phyloP scores from a whole-genome alignment of 2,329 filamentous ascomycete genomes.

The Biscogniauxia sp. region DNA sequence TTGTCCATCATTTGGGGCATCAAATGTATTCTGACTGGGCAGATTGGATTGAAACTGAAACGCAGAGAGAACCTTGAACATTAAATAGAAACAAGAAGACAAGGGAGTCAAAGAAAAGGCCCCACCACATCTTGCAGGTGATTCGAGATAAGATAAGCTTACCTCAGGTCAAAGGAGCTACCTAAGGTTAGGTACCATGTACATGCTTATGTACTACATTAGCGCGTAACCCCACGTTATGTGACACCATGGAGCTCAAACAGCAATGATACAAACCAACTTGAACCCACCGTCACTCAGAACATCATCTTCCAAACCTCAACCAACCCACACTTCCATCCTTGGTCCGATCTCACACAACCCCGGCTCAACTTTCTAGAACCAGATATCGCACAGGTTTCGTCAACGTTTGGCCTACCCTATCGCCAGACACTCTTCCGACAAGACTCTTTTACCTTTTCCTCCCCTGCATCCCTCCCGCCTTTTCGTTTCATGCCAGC shows the following conservation, averaged over 20 bases:
- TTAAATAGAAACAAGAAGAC: too few relatives aligned
- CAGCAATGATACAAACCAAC: slow-evolving; percentile 26
- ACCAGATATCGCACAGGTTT: background rate
- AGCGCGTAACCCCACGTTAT: background rate
- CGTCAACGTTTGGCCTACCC: background rate
- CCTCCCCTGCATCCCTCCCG: background rate
- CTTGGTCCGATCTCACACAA: background rate
- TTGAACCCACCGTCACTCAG: slow-evolving; percentile 2
- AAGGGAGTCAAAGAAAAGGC: too few relatives aligned
- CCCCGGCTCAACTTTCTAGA: background rate
- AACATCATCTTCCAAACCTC: slow-evolving; percentile 4
- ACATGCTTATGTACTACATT: too few relatives aligned
- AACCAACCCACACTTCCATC: background rate
- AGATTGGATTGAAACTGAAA: background rate
- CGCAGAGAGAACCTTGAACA: background rate
- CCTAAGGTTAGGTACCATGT: background rate
- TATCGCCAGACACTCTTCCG: background rate
- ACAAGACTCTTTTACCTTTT: background rate
- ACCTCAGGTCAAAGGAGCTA: background rate
- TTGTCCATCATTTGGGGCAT: too few relatives aligned
- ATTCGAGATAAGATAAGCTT: background rate
- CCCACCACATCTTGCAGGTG: too few relatives aligned
- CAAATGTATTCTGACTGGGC: background rate
- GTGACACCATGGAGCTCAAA: slow-evolving; percentile 23
- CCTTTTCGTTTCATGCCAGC: slow-evolving; percentile 12